A percentile compares a stretch with the other conserved stretches of the same genome.
Evolutionary conservation across 2,329 filamentous ascomycete genomes (phyloP).

Genomic region (Apiospora saccharicola): DNA sequence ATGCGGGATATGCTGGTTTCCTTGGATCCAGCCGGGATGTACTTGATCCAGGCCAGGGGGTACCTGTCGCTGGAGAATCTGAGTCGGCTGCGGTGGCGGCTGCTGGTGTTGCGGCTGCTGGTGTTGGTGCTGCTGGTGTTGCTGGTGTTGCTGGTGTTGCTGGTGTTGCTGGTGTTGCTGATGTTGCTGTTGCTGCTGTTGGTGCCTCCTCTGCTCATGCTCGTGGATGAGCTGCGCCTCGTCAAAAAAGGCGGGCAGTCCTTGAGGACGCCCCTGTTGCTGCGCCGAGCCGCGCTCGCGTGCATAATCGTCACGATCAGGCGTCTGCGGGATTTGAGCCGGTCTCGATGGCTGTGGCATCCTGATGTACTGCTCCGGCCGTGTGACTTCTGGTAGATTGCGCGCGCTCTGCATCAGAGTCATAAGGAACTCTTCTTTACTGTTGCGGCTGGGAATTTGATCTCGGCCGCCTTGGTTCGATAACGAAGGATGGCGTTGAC

Average conservation of each 20-base stretch:
- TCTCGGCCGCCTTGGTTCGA: constrained; percentile 34
- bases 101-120: no score
- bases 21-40: constrained; percentile 61
- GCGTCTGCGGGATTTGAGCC: constrained; percentile 53
- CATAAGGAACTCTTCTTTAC: constrained; percentile 84
- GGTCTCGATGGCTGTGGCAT: constrained; percentile 60
- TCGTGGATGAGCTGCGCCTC: constrained; percentile 59
- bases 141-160: constrained; percentile 46
- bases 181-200: constrained; percentile 10
- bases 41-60: constrained; percentile 68
- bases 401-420: constrained; percentile 75
- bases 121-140: constrained; percentile 8
- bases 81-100: constrained; percentile 63
- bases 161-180: not conserved
- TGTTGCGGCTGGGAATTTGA: constrained; percentile 57
- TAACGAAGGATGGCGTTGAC: constrained; percentile 59
- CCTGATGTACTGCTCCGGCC: constrained; percentile 61
- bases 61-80: constrained; percentile 70
- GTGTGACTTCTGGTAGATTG: constrained; percentile 56
- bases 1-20: constrained; percentile 50
- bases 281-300: constrained; percentile 48
- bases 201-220: constrained; percentile 43
- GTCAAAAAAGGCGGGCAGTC: constrained; percentile 61
- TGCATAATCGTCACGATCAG: constrained; percentile 59
- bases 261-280: constrained; percentile 43